Evolutionary conservation across 352 stramenopile genomes (phyloP), one percentile per base, ranked within the genome.

Genomic region (Globisporangium barbulae): DNA sequence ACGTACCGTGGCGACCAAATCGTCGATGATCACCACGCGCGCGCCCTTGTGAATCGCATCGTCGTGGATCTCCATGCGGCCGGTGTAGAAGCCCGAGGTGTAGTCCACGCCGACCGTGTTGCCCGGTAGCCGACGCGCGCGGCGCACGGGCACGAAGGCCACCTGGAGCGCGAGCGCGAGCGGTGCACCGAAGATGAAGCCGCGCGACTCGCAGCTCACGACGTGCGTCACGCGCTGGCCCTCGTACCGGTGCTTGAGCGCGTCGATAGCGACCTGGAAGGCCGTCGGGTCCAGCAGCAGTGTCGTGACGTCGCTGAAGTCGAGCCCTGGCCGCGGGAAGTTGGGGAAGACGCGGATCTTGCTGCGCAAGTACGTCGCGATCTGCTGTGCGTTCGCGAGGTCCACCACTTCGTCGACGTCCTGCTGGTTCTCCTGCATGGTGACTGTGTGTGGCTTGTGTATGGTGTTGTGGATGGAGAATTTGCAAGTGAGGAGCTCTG

Each of bases 71-170:
- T 94, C 85, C 76, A 93, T 78, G 12, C 85, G 78, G 0, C 81
- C 81, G 0, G 78, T 77, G 64, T 82, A 89, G 48, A 90, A 94
- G 10, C 84, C 82, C 31, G 81, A 90, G 8, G 77, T 81, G 71
- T 90, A 94, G 65, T 94, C 82, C 45, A 94, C 76, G n/a, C 85
- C 85, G 53, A 94, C 79, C 0, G 79, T 85, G 64, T 88, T 81
- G 35, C 83, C 79, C 0, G 80, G 82, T 33, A 94, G 61, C 54
- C 79, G 75, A 10, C 80, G 71, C 3, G 85, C 81, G 21, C 82
- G 78, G 28, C 85, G 83, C 53, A 94, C 82, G 0, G 83, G 85
- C 55, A 94, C 85, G 55, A 94, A 93, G 15, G 80, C 73, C 8
- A 75, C 71, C 42, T 81, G 67, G 10, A 93, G 68, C 35, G 83